Evolutionary conservation across 129 eudicot genomes (phyloP).

Genomic region (Heracleum sosnowskyi): DNA sequence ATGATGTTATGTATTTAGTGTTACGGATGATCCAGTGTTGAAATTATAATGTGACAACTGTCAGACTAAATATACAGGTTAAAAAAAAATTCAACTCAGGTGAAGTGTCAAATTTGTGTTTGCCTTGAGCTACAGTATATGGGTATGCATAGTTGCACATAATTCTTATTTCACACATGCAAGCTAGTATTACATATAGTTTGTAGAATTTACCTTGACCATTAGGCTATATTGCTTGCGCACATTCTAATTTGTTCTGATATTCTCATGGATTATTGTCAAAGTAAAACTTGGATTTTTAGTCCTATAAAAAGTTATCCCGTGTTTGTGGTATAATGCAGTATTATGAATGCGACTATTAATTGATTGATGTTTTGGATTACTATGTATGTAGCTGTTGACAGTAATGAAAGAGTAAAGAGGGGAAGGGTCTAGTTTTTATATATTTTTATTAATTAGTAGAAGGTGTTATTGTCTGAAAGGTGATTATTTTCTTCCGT

Average conservation of each 20-base stretch:
- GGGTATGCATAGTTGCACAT: background rate
- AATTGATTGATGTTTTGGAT: background rate
- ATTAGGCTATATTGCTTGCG: background rate
- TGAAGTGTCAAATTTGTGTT: background rate
- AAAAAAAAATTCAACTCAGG: background rate
- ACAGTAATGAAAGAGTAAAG: too few species aligned
- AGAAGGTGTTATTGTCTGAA: background rate
- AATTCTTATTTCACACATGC: background rate
- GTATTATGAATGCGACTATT: background rate
- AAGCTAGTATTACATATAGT: background rate
- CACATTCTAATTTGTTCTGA: too few species aligned
- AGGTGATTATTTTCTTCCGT: background rate
- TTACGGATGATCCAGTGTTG: background rate
- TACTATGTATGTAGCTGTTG: background rate
- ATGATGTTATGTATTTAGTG: slow-evolving; percentile 1
- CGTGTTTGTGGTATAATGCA: background rate
- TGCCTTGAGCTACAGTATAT: background rate
- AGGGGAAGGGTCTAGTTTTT: background rate
- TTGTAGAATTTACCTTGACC: background rate
- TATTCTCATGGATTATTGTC: background rate
- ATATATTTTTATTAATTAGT: background rate
- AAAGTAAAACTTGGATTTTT: background rate
- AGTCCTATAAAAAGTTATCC: too few species aligned
- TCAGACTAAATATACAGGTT: background rate
- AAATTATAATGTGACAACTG: background rate